Evolutionary conservation across 371 early-diverging fungal genomes (phyloP), one percentile per base, ranked within the genome.

Genomic region (Parasitella parasitica): DNA sequence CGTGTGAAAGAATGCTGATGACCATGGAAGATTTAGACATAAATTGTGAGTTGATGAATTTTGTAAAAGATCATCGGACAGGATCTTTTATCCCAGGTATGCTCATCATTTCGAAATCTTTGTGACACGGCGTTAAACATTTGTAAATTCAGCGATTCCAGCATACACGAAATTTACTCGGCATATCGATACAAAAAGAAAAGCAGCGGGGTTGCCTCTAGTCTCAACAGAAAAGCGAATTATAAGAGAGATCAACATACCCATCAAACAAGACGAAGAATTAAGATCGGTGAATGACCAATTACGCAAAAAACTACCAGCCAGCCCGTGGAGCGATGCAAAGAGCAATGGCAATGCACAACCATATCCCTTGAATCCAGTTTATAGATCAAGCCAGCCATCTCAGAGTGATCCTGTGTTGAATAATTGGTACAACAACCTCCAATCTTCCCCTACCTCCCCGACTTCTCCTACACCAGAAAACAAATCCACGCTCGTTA

Each of bases 281-380:
- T 36, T 59, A 20, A 22, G 59, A 39, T 59, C 59, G 11, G 52
- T 59, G 2, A 52, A 51, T 22, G 59, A 59, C 7, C 59, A 59
- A 32, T n/a, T 59, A 18, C 36, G 16, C 28, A 59, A 59, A 12
- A 46, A 51, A 15, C 39, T 39, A 6, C 43, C 43, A 7, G 7
- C 16, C 6, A 41, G 16, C 16, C 58, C 36, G 26, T 57, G 57
- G 57, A 2, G 48, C 22, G 28, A 41, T 12, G n/a, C n/a, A 3
- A 11, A 22, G 18, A 30, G 26, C 35, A 49, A 18, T 22, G 30
- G 32, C 6, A 16, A 16, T 41, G 11, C 30, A 18, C 59, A 51
- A 15, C 52, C 36, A 13, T 59, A 59, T 28, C 59, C 59, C 7
- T 20, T 59, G 2, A 18, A 59, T 30, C 59, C 59, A 2, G 9